phyloP scores from a whole-genome alignment of 345 rosid species.

The Eucalyptus globulus region DNA sequence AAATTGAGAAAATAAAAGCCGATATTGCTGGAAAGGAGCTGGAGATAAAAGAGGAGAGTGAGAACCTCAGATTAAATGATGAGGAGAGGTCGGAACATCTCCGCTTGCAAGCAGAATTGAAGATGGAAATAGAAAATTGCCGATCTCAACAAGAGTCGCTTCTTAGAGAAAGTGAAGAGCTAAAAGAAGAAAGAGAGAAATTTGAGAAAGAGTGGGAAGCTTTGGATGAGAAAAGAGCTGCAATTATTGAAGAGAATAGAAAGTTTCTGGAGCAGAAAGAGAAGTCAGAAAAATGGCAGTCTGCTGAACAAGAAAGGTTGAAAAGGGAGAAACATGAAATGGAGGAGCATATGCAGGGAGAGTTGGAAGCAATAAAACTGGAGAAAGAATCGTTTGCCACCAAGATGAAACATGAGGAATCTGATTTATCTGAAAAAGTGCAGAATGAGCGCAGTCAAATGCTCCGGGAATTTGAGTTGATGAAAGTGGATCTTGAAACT shows the following conservation, averaged over 20 bases:
- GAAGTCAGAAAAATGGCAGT: conserved; percentile 22
- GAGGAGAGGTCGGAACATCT: conserved; percentile 62
- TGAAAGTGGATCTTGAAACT: conserved; percentile 30
- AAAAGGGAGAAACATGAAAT: conserved; percentile 42
- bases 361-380: conserved; percentile 39
- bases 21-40: conserved; percentile 48
- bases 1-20: conserved; percentile 48
- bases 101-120: conserved; percentile 51
- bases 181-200: conserved; percentile 54
- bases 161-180: conserved; percentile 48
- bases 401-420: conserved; percentile 47
- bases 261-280: conserved; percentile 36
- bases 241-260: conserved; percentile 23
- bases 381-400: conserved; percentile 66
- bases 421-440: conserved; percentile 33
- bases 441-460: conserved; percentile 36
- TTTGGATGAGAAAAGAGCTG: conserved; percentile 59
- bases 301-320: conserved; percentile 37
- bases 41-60: conserved; percentile 41
- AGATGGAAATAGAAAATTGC: conserved; percentile 47
- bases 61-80: conserved; percentile 34
- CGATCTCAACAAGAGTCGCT: conserved; percentile 44
- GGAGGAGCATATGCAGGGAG: conserved; percentile 25
- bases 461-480: conserved; percentile 46
- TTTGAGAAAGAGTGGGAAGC: conserved; percentile 79